Base-by-base conservation (phyloP, 208 protist genomes). In the Leishmania martiniquensis region DNA sequence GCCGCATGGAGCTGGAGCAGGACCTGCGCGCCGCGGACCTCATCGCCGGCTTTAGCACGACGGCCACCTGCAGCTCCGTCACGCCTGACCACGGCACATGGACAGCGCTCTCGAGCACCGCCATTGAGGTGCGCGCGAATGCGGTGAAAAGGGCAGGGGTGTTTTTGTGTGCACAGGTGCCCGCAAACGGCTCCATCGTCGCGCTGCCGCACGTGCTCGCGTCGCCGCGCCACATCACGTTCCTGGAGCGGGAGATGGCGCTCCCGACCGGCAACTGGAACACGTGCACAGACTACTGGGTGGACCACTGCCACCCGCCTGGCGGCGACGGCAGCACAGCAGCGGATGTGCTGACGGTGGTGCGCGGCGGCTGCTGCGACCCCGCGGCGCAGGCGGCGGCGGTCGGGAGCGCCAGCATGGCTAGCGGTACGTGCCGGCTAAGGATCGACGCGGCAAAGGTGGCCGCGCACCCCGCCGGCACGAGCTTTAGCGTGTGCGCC, bases 351-450 rank as follows among this genome's bases (percentile, higher is more conserved):
- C 39, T 89, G 17, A 78, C 72, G 12, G 83, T 89, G 37, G 85
- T 93, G 15, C 76, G 78, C 67, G 89, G 87, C 1, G 83, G 86
- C 69, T 93, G 89, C 78, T 93, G 87, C 75, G 77, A 83, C 77
- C 42, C 29, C 44, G 59, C 54, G 15, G 68, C 71, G 29, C 54
- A 80, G 49, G 85, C 82, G 65, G 66, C 78, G 62, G 65, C 80
- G 42, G 75, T 91, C 57, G 85, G 87, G 55, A 62, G 29, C 45
- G 76, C 68, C 25, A 80, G 60, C 49, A 83, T 83, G 70, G 44
- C 67, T 22, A 71, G 67, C 68, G 83, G 79, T 34, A 72, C 59
- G 20, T 93, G 89, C 73, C 71, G 37, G 39, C 74, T 91, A 71
- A 34, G 2, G 66, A 73, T 93, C 47, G 76, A 84, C 59, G 42